Conservation (phyloP, 495 filamentous ascomycete species). For the Trichoderma asperelloides region DNA sequence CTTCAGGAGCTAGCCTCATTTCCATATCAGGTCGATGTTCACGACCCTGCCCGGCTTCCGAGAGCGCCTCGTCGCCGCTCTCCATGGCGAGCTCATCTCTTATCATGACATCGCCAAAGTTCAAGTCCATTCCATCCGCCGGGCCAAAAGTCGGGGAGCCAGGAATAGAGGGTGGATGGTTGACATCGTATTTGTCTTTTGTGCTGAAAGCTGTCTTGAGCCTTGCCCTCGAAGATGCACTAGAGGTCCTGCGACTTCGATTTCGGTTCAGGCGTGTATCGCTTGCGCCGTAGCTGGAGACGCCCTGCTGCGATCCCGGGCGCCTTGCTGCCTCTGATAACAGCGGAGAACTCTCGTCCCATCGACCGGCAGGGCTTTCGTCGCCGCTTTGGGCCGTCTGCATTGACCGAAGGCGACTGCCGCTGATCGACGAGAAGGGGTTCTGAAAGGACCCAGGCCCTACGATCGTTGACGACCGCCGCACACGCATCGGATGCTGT, state of each 20-base stretch:
- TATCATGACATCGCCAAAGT: slow-evolving; percentile 72
- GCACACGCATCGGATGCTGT: slow-evolving; percentile 59
- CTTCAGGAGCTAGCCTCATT: neutral
- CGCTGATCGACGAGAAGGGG: slow-evolving; percentile 23
- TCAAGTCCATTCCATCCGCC: slow-evolving; percentile 44
- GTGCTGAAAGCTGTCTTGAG: slow-evolving; percentile 24
- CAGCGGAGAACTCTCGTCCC: slow-evolving; percentile 52
- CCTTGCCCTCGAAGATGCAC: slow-evolving; percentile 27
- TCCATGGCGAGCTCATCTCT: slow-evolving; percentile 42
- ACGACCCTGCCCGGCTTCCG: slow-evolving; percentile 16
- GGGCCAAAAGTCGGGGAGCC: slow-evolving; percentile 56
- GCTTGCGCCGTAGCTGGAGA: slow-evolving; percentile 27
- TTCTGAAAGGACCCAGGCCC: slow-evolving; percentile 27
- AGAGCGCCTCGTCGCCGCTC: slow-evolving; percentile 7
- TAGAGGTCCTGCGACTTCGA: slow-evolving; percentile 33
- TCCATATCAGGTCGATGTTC: slow-evolving; percentile 47
- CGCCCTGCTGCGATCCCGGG: neutral
- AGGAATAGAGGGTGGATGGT: slow-evolving; percentile 93
- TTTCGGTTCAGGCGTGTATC: slow-evolving; percentile 21
- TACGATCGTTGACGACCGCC: slow-evolving; percentile 46
- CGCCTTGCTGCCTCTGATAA: slow-evolving; percentile 28
- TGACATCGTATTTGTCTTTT: slow-evolving; percentile 63
- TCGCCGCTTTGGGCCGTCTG: slow-evolving; percentile 20
- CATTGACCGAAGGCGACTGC: slow-evolving; percentile 23
- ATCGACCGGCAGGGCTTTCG: slow-evolving; percentile 30